Evolutionary conservation across 805 yeast genomes (phyloP).

Genomic region (Ogataea naganishii): DNA sequence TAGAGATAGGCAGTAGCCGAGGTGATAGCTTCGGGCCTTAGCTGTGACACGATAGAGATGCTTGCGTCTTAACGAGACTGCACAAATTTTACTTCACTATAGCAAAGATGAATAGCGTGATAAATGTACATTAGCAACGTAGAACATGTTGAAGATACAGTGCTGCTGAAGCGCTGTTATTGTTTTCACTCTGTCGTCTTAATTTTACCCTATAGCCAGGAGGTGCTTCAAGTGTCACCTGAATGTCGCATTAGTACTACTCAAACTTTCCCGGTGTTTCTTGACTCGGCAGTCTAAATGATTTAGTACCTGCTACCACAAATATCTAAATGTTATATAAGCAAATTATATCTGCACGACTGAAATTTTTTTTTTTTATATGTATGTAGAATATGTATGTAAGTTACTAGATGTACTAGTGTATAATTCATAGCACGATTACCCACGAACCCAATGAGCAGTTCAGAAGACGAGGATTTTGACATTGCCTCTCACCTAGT

Average conservation of each 20-base stretch:
- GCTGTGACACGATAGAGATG: not conserved
- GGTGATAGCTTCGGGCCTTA: not conserved
- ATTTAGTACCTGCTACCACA: too few relatives aligned
- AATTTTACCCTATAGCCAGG: constrained; percentile 11
- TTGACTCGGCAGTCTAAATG: too few relatives aligned
- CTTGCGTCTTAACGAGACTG: not conserved
- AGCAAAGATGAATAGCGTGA: not conserved
- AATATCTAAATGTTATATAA: too few relatives aligned
- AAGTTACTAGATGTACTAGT: not conserved
- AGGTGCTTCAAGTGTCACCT: too few relatives aligned
- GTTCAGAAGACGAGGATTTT: constrained; percentile 35
- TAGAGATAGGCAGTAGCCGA: too few relatives aligned
- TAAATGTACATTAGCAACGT: constrained; percentile 1
- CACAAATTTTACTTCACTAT: not conserved
- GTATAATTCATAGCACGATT: not conserved
- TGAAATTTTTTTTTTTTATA: constrained; percentile 6
- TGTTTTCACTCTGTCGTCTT: constrained; percentile 1
- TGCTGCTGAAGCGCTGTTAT: too few relatives aligned
- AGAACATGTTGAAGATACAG: too few relatives aligned
- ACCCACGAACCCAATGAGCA: constrained; percentile 9
- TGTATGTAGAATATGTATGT: not conserved
- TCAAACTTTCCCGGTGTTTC: too few relatives aligned
- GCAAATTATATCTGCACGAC: too few relatives aligned
- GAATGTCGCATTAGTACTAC: too few relatives aligned
- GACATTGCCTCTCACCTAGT: constrained; percentile 61